Conservation (phyloP, 805 yeast species). For the Suhomyces tanzawaensis region DNA sequence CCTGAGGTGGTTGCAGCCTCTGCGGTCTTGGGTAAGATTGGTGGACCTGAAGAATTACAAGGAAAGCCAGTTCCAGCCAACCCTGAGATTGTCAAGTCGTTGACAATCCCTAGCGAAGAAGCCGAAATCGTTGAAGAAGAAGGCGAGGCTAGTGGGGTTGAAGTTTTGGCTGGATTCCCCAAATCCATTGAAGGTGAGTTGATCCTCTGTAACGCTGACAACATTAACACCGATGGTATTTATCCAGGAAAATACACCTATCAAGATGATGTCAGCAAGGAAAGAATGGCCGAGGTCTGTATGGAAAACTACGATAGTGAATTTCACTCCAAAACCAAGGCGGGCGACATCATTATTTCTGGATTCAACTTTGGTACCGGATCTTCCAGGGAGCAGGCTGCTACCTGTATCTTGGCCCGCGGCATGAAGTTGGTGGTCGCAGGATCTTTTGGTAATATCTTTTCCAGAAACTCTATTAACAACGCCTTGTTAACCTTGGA, state of each 20-base stretch:
- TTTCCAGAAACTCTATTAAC: conserved; percentile 93
- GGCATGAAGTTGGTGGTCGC: conserved; percentile 91
- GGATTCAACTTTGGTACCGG: conserved; percentile 99
- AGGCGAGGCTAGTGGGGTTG: conserved; percentile 45
- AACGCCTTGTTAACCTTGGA: conserved; percentile 93
- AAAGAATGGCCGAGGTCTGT: conserved; percentile 97
- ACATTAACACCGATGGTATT: conserved; percentile 96
- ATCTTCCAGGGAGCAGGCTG: conserved; percentile 98
- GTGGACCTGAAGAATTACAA: conserved; percentile 80
- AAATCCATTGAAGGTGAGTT: conserved; percentile 84
- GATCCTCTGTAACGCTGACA: conserved; percentile 94
- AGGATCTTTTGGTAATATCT: conserved; percentile 96
- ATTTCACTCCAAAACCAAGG: conserved; percentile 72
- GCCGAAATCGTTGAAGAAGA: conserved; percentile 30
- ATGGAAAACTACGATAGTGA: conserved; percentile 98
- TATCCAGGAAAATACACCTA: conserved; percentile 99
- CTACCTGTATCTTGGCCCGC: conserved; percentile 93
- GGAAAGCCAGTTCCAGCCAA: conserved; percentile 51
- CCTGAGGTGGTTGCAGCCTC: conserved; percentile 99
- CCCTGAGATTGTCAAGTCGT: conserved; percentile 47
- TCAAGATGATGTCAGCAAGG: conserved; percentile 93
- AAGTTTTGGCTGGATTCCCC: conserved; percentile 89
- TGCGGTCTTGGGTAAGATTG: conserved; percentile 92
- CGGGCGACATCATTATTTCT: conserved; percentile 86
- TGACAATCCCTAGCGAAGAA: conserved; percentile 27